Percentiles rank a stretch among this genome's conserved stretches.
These are phyloP conservation scores for Benincasa hispida DNA, from an alignment of 306 rosid genomes.

Conservation along the genomic window DNA sequence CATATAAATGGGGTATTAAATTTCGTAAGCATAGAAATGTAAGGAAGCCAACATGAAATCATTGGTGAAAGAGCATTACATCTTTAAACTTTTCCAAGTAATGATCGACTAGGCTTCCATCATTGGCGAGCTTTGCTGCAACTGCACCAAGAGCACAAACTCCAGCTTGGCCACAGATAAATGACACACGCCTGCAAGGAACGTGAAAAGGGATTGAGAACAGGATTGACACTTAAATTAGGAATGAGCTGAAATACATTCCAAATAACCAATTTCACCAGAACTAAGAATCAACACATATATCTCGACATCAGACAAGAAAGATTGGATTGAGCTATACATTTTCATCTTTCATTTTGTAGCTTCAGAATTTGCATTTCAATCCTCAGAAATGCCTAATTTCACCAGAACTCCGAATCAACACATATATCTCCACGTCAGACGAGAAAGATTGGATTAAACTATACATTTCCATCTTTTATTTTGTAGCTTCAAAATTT, in stretches of 20 bases:
- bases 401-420: neutral
- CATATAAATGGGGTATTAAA: constrained; percentile 1
- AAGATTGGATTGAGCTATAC: neutral
- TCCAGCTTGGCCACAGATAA: constrained; percentile 69
- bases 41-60: neutral
- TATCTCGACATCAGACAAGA: neutral
- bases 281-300: neutral
- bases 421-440: neutral
- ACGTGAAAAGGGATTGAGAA: neutral
- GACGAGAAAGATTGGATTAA: neutral
- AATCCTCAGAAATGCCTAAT: neutral
- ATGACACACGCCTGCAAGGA: constrained; percentile 49
- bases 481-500: neutral
- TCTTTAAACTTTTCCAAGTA: constrained; percentile 45
- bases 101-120: constrained; percentile 34
- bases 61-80: constrained; percentile 17
- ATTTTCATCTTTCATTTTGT: neutral
- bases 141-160: constrained; percentile 78
- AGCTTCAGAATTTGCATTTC: neutral
- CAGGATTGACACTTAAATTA: neutral
- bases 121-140: constrained; percentile 54
- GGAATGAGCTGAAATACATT: neutral
- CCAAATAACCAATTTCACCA: neutral
- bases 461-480: neutral
- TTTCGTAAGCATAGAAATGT: neutral